Evolutionary conservation across 306 rosid species (phyloP), one percentile per base, ranked within the genome.

Genomic region (Glycine soja): DNA sequence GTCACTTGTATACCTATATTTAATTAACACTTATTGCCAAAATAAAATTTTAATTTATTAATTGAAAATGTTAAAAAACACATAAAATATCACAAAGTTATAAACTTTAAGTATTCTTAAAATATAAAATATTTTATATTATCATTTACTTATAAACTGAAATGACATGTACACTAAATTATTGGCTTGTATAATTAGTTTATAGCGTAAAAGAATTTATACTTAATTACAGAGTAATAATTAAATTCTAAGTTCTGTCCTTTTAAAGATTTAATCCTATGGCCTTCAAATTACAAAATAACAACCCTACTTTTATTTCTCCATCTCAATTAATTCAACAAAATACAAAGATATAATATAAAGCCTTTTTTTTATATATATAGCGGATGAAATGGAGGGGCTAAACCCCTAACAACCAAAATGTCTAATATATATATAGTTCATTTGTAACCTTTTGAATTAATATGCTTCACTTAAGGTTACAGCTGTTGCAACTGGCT

Each of bases 391-490:
- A 67, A 67, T n/a, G 69, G 10, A 63, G 46, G 9, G 45, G 9
- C 30, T 8, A 66, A 40, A 0, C 14, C 38, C 52, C 54, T 68
- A 68, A 68, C 73, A 68, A 45, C 56, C 56, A 1, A 59, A 74
- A 40, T 40, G 51, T 74, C 7, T 16, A 74, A 43, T 58, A 19
- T 40, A 19, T 40, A 76, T 47, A 15, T 68, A 24, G 6, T 38
- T 81, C 6, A 36, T 47, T 57, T 72, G 76, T 2, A 54, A 75
- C 58, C 11, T 72, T 72, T 59, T 78, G 82, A 82, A 2, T 36
- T 3, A 36, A 87, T 85, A 82, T 82, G 90, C 87, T 72, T 81
- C 85, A 82, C 83, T 62, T 77, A 72, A 82, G 88, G 88, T 80
- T 82, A 88, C 83, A 82, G 88, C 79, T 85, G 75, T 83, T 74